Conservation (phyloP, 768 basidiomycete genomes). For the Cystoderma amianthinum region DNA sequence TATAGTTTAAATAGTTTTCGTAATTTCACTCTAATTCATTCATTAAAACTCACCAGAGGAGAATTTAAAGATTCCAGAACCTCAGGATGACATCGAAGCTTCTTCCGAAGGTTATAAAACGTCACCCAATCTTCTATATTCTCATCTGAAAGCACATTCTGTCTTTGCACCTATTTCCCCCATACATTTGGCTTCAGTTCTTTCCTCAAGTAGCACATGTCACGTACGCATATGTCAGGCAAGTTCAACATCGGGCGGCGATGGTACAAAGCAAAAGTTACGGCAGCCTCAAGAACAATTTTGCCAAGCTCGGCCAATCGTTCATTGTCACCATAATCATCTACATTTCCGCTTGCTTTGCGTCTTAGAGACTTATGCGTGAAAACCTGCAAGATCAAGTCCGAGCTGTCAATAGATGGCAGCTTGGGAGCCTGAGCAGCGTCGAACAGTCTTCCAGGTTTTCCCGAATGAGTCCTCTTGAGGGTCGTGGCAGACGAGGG, state of each 20-base stretch:
- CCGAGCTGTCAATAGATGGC: constrained; percentile 40
- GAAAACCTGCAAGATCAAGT: constrained; percentile 59
- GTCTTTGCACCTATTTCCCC: constrained; percentile 19
- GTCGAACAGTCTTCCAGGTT: constrained; percentile 12
- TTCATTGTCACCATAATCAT: constrained; percentile 48
- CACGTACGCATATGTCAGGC: constrained; percentile 44
- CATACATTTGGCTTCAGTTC: not conserved
- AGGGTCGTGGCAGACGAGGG: constrained; percentile 4
- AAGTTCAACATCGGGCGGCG: constrained; percentile 43
- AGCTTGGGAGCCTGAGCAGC: constrained; percentile 24
- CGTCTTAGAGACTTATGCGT: constrained; percentile 60
- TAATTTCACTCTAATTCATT: constrained; percentile 4
- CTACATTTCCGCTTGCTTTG: constrained; percentile 21
- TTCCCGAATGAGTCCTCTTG: constrained; percentile 15
- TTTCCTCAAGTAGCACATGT: not conserved
- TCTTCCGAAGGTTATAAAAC: constrained; percentile 38
- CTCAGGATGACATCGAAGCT: constrained; percentile 38
- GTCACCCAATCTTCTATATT: constrained; percentile 42
- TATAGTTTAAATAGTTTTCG: constrained; percentile 16
- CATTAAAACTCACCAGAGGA: constrained; percentile 30
- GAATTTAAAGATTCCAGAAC: constrained; percentile 22
- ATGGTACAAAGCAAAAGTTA: constrained; percentile 40
- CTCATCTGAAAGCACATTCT: constrained; percentile 29
- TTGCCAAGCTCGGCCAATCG: constrained; percentile 46
- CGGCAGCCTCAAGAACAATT: constrained; percentile 35